Evolutionary conservation across 2,329 filamentous ascomycete species (phyloP).

Genomic region (Neonectria coccinea): DNA sequence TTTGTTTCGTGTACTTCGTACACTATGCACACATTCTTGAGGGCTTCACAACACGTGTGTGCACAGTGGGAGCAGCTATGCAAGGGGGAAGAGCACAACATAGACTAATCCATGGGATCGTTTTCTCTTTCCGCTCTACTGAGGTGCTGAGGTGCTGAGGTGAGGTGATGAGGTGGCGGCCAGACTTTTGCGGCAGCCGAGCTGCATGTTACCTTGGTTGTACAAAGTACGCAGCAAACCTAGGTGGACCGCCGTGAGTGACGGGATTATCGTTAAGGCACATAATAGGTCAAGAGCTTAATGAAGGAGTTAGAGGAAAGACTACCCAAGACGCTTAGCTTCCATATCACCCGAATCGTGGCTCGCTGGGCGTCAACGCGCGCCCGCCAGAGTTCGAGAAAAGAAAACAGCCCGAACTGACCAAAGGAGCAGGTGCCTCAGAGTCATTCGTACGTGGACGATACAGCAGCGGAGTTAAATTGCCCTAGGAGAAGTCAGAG

Average conservation of each 20-base stretch:
- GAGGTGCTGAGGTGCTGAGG: not conserved
- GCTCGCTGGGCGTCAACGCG: constrained; percentile 12
- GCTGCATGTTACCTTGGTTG: constrained; percentile 16
- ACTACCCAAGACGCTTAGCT: not conserved
- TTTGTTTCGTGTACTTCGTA: constrained; percentile 16
- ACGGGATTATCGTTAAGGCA: constrained; percentile 20
- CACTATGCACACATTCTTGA: constrained; percentile 32
- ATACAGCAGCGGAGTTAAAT: constrained; percentile 20
- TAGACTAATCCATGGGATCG: not conserved
- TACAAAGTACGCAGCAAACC: not conserved
- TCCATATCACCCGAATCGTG: constrained; percentile 7
- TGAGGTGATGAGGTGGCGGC: not conserved
- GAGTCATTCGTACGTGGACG: constrained; percentile 11
- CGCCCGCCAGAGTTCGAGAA: constrained; percentile 15
- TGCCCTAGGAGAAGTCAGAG: constrained; percentile 9
- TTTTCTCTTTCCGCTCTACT: constrained; percentile 14
- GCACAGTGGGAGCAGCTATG: constrained; percentile 19
- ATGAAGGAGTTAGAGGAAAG: constrained; percentile 11
- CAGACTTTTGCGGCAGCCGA: constrained; percentile 5
- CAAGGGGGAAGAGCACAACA: constrained; percentile 16
- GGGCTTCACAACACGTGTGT: constrained; percentile 3
- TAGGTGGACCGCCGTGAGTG: not conserved
- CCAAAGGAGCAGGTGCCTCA: constrained; percentile 23
- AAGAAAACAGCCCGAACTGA: constrained; percentile 17
- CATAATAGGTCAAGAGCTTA: constrained; percentile 12